Evolutionary conservation across 805 yeast species (phyloP), one percentile per base, ranked within the genome.

Genomic region (Wilhelminamyces savonicus): DNA sequence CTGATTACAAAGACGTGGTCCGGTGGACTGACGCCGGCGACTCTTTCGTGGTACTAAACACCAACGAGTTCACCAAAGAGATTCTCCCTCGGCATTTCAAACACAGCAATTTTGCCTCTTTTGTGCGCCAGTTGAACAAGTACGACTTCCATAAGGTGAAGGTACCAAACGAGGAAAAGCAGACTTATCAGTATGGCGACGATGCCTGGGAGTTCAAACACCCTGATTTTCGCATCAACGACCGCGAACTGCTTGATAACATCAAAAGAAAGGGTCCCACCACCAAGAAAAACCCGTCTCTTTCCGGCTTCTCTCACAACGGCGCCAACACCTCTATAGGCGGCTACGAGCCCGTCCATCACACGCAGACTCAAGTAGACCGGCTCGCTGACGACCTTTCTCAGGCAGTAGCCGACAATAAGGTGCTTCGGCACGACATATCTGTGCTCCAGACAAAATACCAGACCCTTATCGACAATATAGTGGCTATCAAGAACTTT

Each of bases 81-180:
- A 82, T 92, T 10, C 69, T 92, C 28, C 97, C 97, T 11, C 75
- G 78, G 29, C 95, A 90, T 57, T 92, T 92, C 66, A 90, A 88
- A 48, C 98, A 92, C 58, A 76, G 86, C 34, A 92, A 92, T 60
- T 92, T 90, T 60, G 90, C 97, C 21, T 76, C 88, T 44, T 90
- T 90, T 62, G 97, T 90, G 13, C 74, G 98, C 26, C 98, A 92
- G 54, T 67, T 92, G 46, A 92, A 92, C 68, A 92, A 92, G 58
- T 92, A 92, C 52, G 98, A 90, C 57, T 92, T 92, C 65, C 98
- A 92, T 66, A 92, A 92, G 60, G 94, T 92, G 26, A 84, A 90
- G 51, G 67, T 76, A 26, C 64, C 82, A 23, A 73, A 67, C 34
- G 87, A 78, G 42, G 82, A 75, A 37, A 71, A 70, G 44, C 51